Base-by-base conservation (phyloP, 2,329 filamentous ascomycete genomes). In the Aspergillus tubingensis region DNA sequence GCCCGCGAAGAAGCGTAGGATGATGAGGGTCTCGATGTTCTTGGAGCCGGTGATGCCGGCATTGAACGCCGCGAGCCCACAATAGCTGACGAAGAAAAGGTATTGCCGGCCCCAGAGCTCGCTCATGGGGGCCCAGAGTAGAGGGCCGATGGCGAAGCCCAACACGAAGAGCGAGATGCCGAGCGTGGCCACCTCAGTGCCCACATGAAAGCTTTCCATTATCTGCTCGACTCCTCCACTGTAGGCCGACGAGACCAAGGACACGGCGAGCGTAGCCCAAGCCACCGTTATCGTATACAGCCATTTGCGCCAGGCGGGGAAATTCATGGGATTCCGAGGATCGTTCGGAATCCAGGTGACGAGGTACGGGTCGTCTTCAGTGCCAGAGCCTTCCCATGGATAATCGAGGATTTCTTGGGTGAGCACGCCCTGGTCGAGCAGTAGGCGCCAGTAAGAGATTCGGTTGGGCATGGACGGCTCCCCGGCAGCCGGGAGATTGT, bases 1-100 rank as follows among this genome's bases (percentile, higher is more conserved):
- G 32, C 85, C 84, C 7, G 83, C 83, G 59, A 89, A 84, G 77
- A 89, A 89, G 49, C 88, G 83, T 19, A 89, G 76, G n/a, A 88
- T 79, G 36, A 89, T 72, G 3, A 91, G 77, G 0, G 83, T 82
- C 48, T 76, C 77, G 61, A 87, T 85, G 64, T 43, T 82, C 23
- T 50, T 27, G 15, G 47, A 27, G 8, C 82, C 86, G 3, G 85
- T 83, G 11, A 80, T 80, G 6, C 81, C 87, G 6, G 84, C 86
- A 64, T 85, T 88, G 69, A 90, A 90, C 0, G 81, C 82, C 1
- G 83, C 83, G 64, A 89, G 79, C n/a, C 67, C 59, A 7, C 55
- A 58, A 39, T 67, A 72, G 8, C 67, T 73, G 44, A 63, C 57
- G 4, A 67, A 65, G 41, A 76, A 75, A 10, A 74, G 67, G 54